Base-by-base conservation (phyloP, 208 protist species). In the Lotmaria passim region DNA sequence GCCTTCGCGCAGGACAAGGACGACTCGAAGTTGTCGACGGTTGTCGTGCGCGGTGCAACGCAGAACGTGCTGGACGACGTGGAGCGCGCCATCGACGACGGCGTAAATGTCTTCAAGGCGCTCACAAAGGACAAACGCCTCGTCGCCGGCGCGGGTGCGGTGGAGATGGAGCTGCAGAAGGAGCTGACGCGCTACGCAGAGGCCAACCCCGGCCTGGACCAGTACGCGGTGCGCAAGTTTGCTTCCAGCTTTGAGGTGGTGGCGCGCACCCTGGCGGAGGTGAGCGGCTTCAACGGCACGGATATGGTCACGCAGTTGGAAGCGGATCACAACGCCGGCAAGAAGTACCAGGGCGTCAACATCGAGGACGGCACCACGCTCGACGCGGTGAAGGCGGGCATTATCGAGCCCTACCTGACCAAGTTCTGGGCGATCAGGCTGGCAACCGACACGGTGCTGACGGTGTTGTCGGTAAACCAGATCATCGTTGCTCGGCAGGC, bases 401-500 rank as follows among this genome's bases (percentile, higher is more conserved):
- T 99, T 44, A 66, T 99, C 17, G 98, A 99, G 66, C 89, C 91
- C 3, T 90, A 98, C 41, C 72, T 86, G 7, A 95, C 89, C 26
- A 99, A 99, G 69, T 87, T 83, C 72, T 98, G 95, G 86, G 97
- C 95, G 30, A 91, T 99, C 78, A 83, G 85, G 53, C 82, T 99
- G 33, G 98, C 98, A 19, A 98, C 97, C 4, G 96, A 99, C 38
- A 97, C 98, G 7, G 98, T 97, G 7, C 69, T 98, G 28, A 99
- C 98, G 11, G 91, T 99, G 17, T 91, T 99, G 2, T 89, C 82
- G 15, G 87, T 97, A 28, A 95, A 95, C 69, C 90, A 98, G 82
- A 99, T 99, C 73, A 99, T 99, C 79, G 98, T 99, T 83, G 79
- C 96, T n/a, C 98, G 98, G 83, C 96, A 97, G 66, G 97, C 98